phyloP scores from a whole-genome alignment of 2,329 filamentous ascomycete species.

The Parastagonospora nodorum region DNA sequence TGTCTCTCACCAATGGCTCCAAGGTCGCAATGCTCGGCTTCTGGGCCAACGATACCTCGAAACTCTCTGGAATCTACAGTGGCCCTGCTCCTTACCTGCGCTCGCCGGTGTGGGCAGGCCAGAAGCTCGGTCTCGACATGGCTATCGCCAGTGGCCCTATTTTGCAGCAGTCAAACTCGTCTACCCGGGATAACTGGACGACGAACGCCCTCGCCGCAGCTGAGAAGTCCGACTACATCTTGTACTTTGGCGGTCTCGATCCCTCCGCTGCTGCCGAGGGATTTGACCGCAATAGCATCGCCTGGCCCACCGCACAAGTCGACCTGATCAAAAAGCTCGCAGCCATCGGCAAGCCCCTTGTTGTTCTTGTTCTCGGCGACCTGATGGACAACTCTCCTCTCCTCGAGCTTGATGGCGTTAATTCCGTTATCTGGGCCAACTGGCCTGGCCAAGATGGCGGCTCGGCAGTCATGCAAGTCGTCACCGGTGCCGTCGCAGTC shows the following conservation, averaged over 20 bases:
- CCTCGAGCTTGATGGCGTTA: slow-evolving; percentile 54
- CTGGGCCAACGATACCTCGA: slow-evolving; percentile 62
- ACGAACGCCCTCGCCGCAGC: slow-evolving; percentile 39
- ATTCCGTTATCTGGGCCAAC: slow-evolving; percentile 61
- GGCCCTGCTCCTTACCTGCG: slow-evolving; percentile 62
- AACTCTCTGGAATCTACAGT: slow-evolving; percentile 65
- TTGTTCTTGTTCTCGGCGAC: slow-evolving; percentile 59
- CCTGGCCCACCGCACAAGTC: slow-evolving; percentile 59
- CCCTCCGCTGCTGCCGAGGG: slow-evolving; percentile 58
- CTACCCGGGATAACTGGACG: slow-evolving; percentile 18
- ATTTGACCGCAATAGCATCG: slow-evolving; percentile 56
- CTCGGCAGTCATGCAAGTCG: slow-evolving; percentile 58
- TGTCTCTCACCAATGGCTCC: slow-evolving; percentile 44
- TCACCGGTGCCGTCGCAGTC: slow-evolving; percentile 57
- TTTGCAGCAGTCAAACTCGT: slow-evolving; percentile 11
- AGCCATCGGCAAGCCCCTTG: slow-evolving; percentile 53
- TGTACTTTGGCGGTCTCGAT: slow-evolving; percentile 63
- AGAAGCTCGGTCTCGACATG: slow-evolving; percentile 52
- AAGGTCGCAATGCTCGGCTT: slow-evolving; percentile 62
- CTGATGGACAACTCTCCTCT: slow-evolving; percentile 60
- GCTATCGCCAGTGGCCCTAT: slow-evolving; percentile 27
- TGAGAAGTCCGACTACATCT: slow-evolving; percentile 55
- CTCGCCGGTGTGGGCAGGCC: slow-evolving; percentile 59
- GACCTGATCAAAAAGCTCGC: slow-evolving; percentile 57
- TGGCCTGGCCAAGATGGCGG: slow-evolving; percentile 67